Base-by-base conservation (phyloP, 257 asterid genomes). In the Forsythia viridissima region DNA sequence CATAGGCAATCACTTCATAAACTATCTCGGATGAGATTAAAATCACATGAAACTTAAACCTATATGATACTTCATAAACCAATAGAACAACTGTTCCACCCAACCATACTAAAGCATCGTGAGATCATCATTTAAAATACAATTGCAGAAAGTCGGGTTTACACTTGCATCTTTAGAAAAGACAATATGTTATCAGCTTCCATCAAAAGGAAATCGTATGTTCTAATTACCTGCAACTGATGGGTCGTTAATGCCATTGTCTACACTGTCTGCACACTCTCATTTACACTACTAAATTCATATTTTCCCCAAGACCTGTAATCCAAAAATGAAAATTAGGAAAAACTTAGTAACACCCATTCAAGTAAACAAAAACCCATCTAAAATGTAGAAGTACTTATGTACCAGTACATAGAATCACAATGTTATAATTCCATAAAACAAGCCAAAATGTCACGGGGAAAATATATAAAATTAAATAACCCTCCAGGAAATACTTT, bases 161-260 rank as follows among this genome's bases (percentile, higher is more conserved):
- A 24, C 18, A 30, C 18, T 63, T 63, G 70, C 38, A 63, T 3
- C 39, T 63, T 30, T 63, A 63, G 38, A 10, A 76, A 67, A 66
- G 46, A 20, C 24, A 76, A 69, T n/a, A 46, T 43, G 70, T 4
- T 48, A 71, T 76, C 71, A 44, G 38, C 74, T 42, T 7, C 57
- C 18, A 69, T n/a, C 30, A 63, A 46, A 70, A 38, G n/a, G 42
- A 10, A 57, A 63, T 30, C 0, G 3, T 36, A 11, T 63, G n/a
- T 40, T 75, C 21, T 11, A 10, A 41, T 81, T 79, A 88, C 92
- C 92, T 86, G 84, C 81, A 83, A 73, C 0, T 77, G 84, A 59
- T 82, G 86, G 76, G 79, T 83, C 44, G 85, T 74, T 76, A 83
- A 84, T 24, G 92, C 89, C 92, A 88, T 86, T 79, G 67, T 76